Evolutionary conservation across 345 rosid species (phyloP).

Genomic region (Populus tremula): DNA sequence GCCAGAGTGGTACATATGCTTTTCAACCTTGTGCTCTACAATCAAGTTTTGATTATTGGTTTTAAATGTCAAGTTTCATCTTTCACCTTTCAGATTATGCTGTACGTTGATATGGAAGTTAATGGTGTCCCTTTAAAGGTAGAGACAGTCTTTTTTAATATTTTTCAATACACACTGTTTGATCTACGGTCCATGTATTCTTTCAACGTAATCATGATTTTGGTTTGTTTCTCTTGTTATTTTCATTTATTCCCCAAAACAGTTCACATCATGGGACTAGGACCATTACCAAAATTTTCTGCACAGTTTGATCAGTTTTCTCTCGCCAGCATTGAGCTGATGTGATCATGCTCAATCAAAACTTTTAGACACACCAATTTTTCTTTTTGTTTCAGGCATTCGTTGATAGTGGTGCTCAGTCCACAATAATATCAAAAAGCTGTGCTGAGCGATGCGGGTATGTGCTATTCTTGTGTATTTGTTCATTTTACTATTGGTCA

Average conservation of each 20-base stretch:
- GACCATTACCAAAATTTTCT: background rate
- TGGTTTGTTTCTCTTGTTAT: background rate
- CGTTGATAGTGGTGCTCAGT: constrained; percentile 98
- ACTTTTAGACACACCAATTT: background rate
- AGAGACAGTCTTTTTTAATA: constrained; percentile 14
- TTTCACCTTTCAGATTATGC: constrained; percentile 64
- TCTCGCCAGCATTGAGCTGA: background rate
- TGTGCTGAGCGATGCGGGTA: constrained; percentile 98
- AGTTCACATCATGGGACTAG: background rate
- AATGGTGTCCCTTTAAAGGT: constrained; percentile 94
- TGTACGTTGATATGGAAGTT: constrained; percentile 98
- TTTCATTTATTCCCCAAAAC: background rate
- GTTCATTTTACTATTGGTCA: background rate
- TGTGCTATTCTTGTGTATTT: constrained; percentile 14
- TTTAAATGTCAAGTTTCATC: constrained; percentile 12
- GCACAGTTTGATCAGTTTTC: background rate
- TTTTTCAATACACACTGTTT: background rate
- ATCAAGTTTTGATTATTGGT: constrained; percentile 9
- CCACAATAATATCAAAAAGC: constrained; percentile 94
- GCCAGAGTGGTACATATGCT: constrained; percentile 89
- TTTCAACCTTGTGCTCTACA: background rate
- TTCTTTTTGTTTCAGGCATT: constrained; percentile 64
- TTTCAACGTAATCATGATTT: background rate
- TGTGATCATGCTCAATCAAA: background rate
- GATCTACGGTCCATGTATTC: background rate